Conservation (phyloP, 2,329 filamentous ascomycete genomes). For the Epicoccum sorghinum region DNA sequence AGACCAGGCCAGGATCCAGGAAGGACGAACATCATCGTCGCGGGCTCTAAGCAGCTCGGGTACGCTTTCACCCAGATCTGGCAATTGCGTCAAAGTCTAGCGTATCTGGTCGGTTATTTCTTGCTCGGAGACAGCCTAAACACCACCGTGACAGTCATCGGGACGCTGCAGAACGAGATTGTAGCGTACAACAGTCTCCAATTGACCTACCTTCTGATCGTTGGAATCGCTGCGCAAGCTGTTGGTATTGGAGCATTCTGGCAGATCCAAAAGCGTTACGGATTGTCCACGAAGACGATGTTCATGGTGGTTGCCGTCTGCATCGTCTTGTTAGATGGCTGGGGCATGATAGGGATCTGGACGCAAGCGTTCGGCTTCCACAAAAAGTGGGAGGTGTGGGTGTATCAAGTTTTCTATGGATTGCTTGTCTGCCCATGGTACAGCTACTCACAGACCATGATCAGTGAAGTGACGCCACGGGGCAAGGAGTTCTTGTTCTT, state of each 20-base stretch:
- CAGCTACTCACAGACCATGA: slow-evolving; percentile 73
- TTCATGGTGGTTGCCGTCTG: slow-evolving; percentile 68
- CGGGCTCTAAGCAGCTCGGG: slow-evolving; percentile 64
- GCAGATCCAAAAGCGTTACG: slow-evolving; percentile 64
- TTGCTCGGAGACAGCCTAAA: slow-evolving; percentile 73
- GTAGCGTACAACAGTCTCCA: slow-evolving; percentile 69
- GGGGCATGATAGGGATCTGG: slow-evolving; percentile 67
- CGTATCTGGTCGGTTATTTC: slow-evolving; percentile 69
- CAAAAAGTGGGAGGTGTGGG: slow-evolving; percentile 60
- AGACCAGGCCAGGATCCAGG: slow-evolving; percentile 63
- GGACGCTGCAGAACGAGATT: slow-evolving; percentile 68
- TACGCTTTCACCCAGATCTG: slow-evolving; percentile 66
- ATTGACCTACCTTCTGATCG: slow-evolving; percentile 69
- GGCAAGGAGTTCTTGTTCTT: slow-evolving; percentile 76
- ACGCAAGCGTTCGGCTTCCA: slow-evolving; percentile 61
- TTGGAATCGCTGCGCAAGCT: slow-evolving; percentile 68
- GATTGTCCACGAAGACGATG: slow-evolving; percentile 69
- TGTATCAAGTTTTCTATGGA: slow-evolving; percentile 63
- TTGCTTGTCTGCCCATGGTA: slow-evolving; percentile 74
- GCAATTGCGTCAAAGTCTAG: slow-evolving; percentile 68
- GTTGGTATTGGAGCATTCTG: slow-evolving; percentile 68
- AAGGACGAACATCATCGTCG: slow-evolving; percentile 60
- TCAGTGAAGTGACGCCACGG: slow-evolving; percentile 70
- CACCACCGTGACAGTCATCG: slow-evolving; percentile 72
- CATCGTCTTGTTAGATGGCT: slow-evolving; percentile 66